Base-by-base conservation (phyloP, 2,329 filamentous ascomycete species). In the Trichoderma breve region DNA sequence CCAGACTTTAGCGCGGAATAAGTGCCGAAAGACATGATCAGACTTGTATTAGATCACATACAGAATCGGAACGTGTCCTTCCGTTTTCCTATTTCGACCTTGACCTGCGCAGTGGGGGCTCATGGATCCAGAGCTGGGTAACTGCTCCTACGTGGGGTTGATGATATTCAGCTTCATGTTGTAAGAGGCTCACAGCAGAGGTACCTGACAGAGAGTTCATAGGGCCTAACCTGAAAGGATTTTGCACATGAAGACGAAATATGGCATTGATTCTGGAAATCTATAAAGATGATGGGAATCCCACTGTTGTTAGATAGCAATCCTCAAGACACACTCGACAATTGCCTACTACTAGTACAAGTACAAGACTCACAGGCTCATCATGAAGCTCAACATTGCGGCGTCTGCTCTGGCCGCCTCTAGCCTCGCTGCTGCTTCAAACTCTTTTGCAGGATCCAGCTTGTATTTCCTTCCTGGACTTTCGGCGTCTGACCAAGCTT, bases 391-490 rank as follows among this genome's bases (percentile, higher is more conserved):
- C n/a, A 67, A 28, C 11, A 21, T 39, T 36, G 64, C 11, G 32
- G 64, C 64, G 3, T 39, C 14, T 24, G 67, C 39, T 18, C 14
- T 70, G 12, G 67, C 67, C 39, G 43, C 57, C 68, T 73, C 71
- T 5, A 30, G 62, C 5, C 28, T 39, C 32, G 71, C 36, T 9
- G 21, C 53, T 3, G 62, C 55, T 65, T 71, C 61, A 53, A 71
- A 60, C 73, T 72, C 36, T 69, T 73, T 73, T 67, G 69, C 73
- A 34, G 73, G 74, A 34, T 73, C 74, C 15, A 75, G 74, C 73
- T 57, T 73, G 64, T 75, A 75, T 69, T 75, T 72, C 28, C 53
- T 75, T 5, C 73, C 74, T 53, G 74, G 71, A 11, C 68, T 75
- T n/a, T 72, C 73, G 6, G 70, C 74, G 14, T 67, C 61, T 2